Evolutionary conservation across 2,329 filamentous ascomycete species (phyloP), one percentile per base, ranked within the genome.

Genomic region (Clarireedia sp.): DNA sequence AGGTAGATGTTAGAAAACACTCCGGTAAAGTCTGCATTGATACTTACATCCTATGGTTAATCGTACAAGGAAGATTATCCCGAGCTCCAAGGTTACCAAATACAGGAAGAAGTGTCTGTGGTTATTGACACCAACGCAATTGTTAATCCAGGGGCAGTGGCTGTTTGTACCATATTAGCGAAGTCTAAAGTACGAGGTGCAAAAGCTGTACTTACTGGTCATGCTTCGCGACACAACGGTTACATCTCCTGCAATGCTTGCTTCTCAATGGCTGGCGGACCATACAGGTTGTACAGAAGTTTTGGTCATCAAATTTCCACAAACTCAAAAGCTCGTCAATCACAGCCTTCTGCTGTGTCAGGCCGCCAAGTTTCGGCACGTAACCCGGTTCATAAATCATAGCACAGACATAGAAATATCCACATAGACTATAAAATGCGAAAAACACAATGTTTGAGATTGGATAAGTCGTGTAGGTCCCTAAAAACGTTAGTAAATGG

Each of bases 61-160:
- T 69, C 80, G 82, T 62, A 95, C 81, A 62, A 90, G 85, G 2
- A 82, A 65, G 2, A 88, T 61, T 37, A 97, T 86, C 29, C 90
- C 90, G 16, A 87, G 60, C 54, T 90, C 87, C 59, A 99, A 74
- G 65, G 74, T 84, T 43, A 95, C 74, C 17, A 99, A 80, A 69
- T 97, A 99, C 49, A 96, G 75, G 66, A 96, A 87, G 71, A 99
- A 99, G 64, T 96, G 91, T 14, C 94, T 85, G 67, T 97, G 88
- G 70, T 97, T 99, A 74, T 97, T 97, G 60, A 94, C 82, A 44
- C 89, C 94, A 43, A 99, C 82, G 66, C 94, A 99, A 71, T 96
- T 97, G 73, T 95, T 88, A 23, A 97, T 89, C 94, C 94, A 99
- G 0, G 94, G 94, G 67, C 94, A 99, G 69, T 99, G 94, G 67